Conservation (phyloP, 371 early-diverging fungal genomes). For the Mucor ambiguus region DNA sequence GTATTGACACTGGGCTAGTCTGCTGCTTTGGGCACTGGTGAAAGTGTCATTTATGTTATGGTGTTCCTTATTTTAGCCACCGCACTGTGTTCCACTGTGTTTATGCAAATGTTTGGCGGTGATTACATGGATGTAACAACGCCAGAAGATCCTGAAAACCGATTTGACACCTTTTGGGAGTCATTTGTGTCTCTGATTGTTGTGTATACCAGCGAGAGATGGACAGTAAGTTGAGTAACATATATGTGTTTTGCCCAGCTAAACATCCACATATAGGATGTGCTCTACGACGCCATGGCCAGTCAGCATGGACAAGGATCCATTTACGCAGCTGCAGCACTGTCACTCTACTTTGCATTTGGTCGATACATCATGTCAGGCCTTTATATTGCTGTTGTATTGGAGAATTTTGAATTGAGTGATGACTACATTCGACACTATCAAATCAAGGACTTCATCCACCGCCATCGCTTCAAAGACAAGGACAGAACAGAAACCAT, state of each 20-base stretch:
- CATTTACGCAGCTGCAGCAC: constrained; percentile 50
- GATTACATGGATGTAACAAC: constrained; percentile 34
- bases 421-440: constrained; percentile 60
- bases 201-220: constrained; percentile 63
- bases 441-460: constrained; percentile 61
- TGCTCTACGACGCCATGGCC: constrained; percentile 57
- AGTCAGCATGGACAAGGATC: constrained; percentile 50
- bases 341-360: constrained; percentile 56
- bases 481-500: constrained; percentile 32
- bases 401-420: constrained; percentile 67
- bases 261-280: constrained; percentile 16
- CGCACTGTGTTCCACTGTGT: constrained; percentile 43
- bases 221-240: constrained; percentile 44
- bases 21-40: constrained; percentile 52
- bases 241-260: neutral
- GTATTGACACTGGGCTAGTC: constrained; percentile 14
- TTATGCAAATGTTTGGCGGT: constrained; percentile 56
- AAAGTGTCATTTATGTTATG: constrained; percentile 49
- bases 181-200: constrained; percentile 53
- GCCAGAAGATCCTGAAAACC: constrained; percentile 25
- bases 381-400: constrained; percentile 66
- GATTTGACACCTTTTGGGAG: constrained; percentile 54
- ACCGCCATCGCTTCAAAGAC: constrained; percentile 46
- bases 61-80: constrained; percentile 43
- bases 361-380: constrained; percentile 64